These are phyloP conservation scores for Diaporthe longicolla DNA, from an alignment of 2,329 filamentous ascomycete genomes.

Conservation along the genomic window DNA sequence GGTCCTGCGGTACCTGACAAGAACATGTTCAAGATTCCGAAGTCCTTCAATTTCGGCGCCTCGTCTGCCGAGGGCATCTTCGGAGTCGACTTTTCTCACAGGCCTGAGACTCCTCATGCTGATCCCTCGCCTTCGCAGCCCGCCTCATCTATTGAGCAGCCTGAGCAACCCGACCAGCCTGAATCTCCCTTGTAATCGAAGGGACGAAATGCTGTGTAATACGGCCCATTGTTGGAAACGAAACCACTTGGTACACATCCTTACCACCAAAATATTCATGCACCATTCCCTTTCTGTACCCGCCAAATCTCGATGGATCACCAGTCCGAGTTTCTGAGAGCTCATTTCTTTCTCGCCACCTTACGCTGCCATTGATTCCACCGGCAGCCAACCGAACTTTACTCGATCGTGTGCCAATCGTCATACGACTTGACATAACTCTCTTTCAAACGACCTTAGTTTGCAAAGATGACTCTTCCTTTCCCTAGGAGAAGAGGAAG, in stretches of 20 bases:
- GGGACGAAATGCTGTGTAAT: neutral
- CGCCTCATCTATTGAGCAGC: neutral
- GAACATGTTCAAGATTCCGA: too few relatives aligned
- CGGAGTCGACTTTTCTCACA: neutral
- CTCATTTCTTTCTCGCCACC: neutral
- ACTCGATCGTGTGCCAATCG: slow-evolving; percentile 5
- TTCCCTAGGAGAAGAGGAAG: neutral
- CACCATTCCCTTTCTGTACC: neutral
- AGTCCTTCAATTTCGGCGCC: neutral
- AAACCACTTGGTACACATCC: neutral
- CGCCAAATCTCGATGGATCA: neutral
- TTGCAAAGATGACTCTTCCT: slow-evolving; percentile 10
- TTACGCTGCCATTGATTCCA: neutral
- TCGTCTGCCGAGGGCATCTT: neutral
- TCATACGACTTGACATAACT: slow-evolving; percentile 6
- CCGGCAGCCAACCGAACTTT: neutral
- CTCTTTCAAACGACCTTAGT: neutral
- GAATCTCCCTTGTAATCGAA: neutral
- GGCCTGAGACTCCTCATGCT: neutral
- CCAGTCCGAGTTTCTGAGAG: neutral
- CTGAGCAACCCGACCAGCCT: neutral
- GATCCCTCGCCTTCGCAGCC: neutral
- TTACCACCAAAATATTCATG: too few relatives aligned
- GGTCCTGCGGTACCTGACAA: neutral
- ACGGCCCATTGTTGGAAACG: neutral